Conservation (phyloP, 2,329 filamentous ascomycete species). For the Aspergillus clavatus region DNA sequence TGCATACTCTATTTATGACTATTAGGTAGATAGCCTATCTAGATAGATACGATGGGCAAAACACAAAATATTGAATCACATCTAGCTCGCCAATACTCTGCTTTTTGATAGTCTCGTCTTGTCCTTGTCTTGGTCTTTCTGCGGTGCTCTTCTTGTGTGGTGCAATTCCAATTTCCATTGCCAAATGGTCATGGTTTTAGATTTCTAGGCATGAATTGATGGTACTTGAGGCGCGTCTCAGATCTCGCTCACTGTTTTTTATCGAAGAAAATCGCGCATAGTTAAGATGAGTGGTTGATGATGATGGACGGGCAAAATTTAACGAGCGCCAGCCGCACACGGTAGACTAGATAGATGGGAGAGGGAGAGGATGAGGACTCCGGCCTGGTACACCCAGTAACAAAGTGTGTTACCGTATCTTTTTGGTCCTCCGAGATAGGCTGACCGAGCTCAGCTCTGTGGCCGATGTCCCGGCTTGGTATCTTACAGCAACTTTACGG, state of each 20-base stretch:
- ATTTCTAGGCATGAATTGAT: neutral
- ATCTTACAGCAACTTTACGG: too few relatives aligned
- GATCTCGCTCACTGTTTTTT: neutral
- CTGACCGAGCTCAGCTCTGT: too few relatives aligned
- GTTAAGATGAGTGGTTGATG: conserved; percentile 11
- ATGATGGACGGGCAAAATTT: conserved; percentile 17
- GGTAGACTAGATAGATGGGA: too few relatives aligned
- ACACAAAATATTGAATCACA: neutral
- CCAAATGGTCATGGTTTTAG: neutral
- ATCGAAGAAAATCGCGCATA: conserved; percentile 24
- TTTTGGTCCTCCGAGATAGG: too few relatives aligned
- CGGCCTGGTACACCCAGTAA: too few relatives aligned
- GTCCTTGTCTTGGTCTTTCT: conserved; percentile 7
- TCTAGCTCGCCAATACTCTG: neutral
- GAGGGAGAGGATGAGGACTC: too few relatives aligned
- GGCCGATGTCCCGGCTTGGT: too few relatives aligned
- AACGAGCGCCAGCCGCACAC: conserved; percentile 19
- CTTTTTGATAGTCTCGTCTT: conserved; percentile 4
- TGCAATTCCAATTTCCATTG: neutral
- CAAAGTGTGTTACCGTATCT: too few relatives aligned
- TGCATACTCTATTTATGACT: too few relatives aligned
- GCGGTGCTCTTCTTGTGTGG: too few relatives aligned
- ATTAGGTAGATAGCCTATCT: too few relatives aligned
- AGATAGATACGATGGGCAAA: too few relatives aligned
- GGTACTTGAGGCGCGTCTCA: neutral